A percentile compares a stretch with the other conserved stretches of the same genome.
Evolutionary conservation across 1,284 basidiomycete genomes (phyloP).

Genomic region (Heliocybe sulcata): DNA sequence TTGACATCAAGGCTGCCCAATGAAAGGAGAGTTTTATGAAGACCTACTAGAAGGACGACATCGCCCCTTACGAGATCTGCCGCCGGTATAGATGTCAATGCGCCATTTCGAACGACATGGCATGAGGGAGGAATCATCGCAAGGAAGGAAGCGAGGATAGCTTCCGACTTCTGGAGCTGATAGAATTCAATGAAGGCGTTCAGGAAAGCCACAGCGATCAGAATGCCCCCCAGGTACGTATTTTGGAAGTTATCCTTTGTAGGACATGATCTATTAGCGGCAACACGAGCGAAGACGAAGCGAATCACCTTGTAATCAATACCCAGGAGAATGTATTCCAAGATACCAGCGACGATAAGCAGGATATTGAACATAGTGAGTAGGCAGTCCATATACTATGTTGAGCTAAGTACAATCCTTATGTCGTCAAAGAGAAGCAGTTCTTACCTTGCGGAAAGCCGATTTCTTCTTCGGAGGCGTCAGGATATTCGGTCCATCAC

Average conservation of each 20-base stretch:
- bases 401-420: conserved; percentile 6
- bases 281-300: neutral
- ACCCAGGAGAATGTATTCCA: conserved; percentile 59
- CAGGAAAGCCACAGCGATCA: conserved; percentile 62
- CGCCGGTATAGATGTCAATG: conserved; percentile 50
- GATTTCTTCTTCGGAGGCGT: conserved; percentile 67
- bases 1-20: neutral
- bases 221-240: conserved; percentile 62
- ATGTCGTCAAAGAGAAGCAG: conserved; percentile 2
- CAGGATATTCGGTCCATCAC: conserved; percentile 52
- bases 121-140: conserved; percentile 67
- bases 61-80: conserved; percentile 65
- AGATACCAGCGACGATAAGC: conserved; percentile 52
- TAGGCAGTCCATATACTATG: conserved; percentile 55
- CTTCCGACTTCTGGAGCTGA: conserved; percentile 65
- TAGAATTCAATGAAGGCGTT: conserved; percentile 69
- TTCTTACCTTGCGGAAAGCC: conserved; percentile 49
- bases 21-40: too few relatives aligned
- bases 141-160: conserved; percentile 62
- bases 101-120: conserved; percentile 55
- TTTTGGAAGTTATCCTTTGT: conserved; percentile 54
- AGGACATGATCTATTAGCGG: neutral
- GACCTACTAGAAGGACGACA: conserved; percentile 50
- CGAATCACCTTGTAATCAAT: conserved; percentile 47
- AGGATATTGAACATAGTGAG: conserved; percentile 64